Conservation (phyloP, 805 yeast genomes). For the Schizosaccharomyces cryophilus region DNA sequence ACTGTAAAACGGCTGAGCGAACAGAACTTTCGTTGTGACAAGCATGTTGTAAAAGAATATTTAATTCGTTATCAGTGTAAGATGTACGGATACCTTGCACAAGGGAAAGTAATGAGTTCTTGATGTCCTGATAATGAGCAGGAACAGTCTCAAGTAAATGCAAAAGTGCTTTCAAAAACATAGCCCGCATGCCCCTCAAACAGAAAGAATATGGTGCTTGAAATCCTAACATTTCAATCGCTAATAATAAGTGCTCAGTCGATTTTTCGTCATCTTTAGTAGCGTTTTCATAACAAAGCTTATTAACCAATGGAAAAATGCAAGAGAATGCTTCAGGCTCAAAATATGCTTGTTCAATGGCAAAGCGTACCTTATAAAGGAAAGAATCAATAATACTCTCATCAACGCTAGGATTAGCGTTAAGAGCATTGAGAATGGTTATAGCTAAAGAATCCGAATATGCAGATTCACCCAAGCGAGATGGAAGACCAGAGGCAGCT, state of each 20-base stretch:
- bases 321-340: neutral
- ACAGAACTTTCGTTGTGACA: slow-evolving; percentile 46
- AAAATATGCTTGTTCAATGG: neutral
- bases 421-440: neutral
- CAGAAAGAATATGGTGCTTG: neutral
- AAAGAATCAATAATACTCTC: neutral
- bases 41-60: slow-evolving; percentile 29
- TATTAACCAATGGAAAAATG: neutral
- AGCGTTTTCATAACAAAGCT: neutral
- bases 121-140: slow-evolving; percentile 53
- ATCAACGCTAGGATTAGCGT: neutral
- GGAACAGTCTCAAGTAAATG: slow-evolving; percentile 41
- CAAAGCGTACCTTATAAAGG: neutral
- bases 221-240: neutral
- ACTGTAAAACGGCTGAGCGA: slow-evolving; percentile 57
- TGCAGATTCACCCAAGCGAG: neutral
- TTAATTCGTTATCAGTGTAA: slow-evolving; percentile 31
- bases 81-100: slow-evolving; percentile 53
- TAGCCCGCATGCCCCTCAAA: slow-evolving; percentile 19
- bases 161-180: slow-evolving; percentile 36
- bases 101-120: slow-evolving; percentile 57
- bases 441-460: neutral
- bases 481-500: slow-evolving; percentile 21
- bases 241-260: neutral
- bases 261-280: neutral